Conservation (phyloP, 2,329 filamentous ascomycete genomes). For the Fusarium napiforme region DNA sequence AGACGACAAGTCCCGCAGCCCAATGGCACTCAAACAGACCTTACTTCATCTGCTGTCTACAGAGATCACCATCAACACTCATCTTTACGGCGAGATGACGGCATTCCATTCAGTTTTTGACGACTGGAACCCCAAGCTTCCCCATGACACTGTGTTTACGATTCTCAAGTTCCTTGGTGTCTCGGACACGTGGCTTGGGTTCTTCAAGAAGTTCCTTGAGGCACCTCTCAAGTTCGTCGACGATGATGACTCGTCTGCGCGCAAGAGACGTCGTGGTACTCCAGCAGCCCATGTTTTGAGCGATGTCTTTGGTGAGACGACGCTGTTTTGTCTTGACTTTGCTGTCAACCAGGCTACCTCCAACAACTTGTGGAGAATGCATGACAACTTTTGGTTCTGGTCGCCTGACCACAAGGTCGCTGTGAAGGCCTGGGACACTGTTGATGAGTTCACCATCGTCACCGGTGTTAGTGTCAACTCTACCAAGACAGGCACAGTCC, state of each 20-base stretch:
- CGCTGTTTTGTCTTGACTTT: conserved; percentile 74
- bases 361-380: conserved; percentile 67
- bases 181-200: conserved; percentile 63
- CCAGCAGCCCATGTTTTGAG: conserved; percentile 70
- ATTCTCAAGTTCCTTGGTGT: conserved; percentile 70
- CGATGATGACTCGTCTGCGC: conserved; percentile 58
- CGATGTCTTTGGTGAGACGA: conserved; percentile 67
- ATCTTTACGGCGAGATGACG: conserved; percentile 57
- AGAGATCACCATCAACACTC: conserved; percentile 58
- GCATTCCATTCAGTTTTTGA: conserved; percentile 60
- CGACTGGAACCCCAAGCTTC: conserved; percentile 56
- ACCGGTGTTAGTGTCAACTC: conserved; percentile 68
- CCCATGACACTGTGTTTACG: conserved; percentile 67
- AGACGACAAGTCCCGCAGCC: conserved; percentile 41
- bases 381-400: conserved; percentile 77
- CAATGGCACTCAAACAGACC: conserved; percentile 58
- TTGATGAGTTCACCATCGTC: conserved; percentile 63
- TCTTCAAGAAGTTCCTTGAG: conserved; percentile 69
- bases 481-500: conserved; percentile 60
- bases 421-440: conserved; percentile 68
- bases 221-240: conserved; percentile 68
- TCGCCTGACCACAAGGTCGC: conserved; percentile 61
- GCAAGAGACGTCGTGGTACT: conserved; percentile 63
- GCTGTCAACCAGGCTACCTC: conserved; percentile 68
- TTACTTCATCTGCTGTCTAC: conserved; percentile 61